These are phyloP conservation scores for Aspergillus haitiensis DNA, from an alignment of 495 filamentous ascomycete species.

Conservation along the genomic window DNA sequence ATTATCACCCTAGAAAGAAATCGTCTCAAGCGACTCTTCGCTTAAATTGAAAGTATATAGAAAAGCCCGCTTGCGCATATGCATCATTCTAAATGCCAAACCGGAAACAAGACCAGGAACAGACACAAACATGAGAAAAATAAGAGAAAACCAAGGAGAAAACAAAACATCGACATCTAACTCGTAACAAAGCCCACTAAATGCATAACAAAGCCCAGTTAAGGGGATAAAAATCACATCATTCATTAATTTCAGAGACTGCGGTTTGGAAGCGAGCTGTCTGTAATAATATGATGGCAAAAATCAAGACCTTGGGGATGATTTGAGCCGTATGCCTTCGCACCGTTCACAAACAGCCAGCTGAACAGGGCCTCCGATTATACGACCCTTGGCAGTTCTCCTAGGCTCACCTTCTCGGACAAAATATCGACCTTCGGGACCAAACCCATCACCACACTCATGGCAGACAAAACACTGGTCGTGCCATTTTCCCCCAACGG, in stretches of 20 bases:
- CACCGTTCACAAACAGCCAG: conserved; percentile 63
- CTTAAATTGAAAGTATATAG: background rate
- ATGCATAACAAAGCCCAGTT: conserved; percentile 2
- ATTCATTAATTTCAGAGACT: background rate
- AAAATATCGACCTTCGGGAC: conserved; percentile 63
- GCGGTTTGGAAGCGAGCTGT: background rate
- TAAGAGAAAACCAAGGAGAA: background rate
- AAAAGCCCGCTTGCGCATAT: conserved; percentile 1
- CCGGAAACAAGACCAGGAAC: background rate
- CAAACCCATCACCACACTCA: conserved; percentile 62
- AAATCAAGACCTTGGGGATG: conserved; percentile 28
- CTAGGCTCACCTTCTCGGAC: conserved; percentile 56
- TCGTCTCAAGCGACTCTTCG: background rate
- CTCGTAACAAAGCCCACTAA: background rate
- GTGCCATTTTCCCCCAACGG: conserved; percentile 93
- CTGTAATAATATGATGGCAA: background rate
- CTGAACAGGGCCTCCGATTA: conserved; percentile 49
- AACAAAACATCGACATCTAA: background rate
- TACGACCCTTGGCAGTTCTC: conserved; percentile 50
- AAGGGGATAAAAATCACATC: conserved; percentile 1
- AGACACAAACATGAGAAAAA: background rate
- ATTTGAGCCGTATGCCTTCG: conserved; percentile 64
- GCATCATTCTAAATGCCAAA: background rate
- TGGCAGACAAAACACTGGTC: conserved; percentile 85
- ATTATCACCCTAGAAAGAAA: background rate